These are phyloP conservation scores for Calonectria fujianensis DNA, from an alignment of 2,329 filamentous ascomycete species.

Conservation along the genomic window DNA sequence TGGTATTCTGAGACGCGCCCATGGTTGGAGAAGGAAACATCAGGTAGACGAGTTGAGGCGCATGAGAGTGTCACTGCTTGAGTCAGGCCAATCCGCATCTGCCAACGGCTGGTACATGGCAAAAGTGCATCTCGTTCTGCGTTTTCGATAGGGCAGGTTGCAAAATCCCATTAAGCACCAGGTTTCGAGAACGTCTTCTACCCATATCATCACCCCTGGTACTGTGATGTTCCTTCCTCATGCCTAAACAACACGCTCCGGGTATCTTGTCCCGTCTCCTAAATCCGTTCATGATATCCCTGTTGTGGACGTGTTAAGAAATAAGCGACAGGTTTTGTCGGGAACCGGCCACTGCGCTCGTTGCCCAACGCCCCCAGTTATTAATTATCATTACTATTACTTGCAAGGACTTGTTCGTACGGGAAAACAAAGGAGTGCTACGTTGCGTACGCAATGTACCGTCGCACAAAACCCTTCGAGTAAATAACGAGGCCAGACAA, in stretches of 20 bases:
- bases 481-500: conserved; percentile 20
- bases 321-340: not conserved
- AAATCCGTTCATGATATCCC: conserved; percentile 8
- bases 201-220: not conserved
- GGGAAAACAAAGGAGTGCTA: conserved; percentile 19
- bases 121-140: not conserved
- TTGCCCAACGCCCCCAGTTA: not conserved
- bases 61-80: not conserved
- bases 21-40: conserved; percentile 7
- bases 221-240: not conserved
- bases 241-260: not conserved
- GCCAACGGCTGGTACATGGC: not conserved
- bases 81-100: conserved; percentile 3
- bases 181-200: not conserved
- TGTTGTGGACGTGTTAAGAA: not conserved
- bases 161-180: not conserved
- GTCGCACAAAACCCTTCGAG: conserved; percentile 32
- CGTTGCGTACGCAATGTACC: conserved; percentile 19
- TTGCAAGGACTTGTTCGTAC: conserved; percentile 1
- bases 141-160: not conserved
- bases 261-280: not conserved
- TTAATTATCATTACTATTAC: conserved; percentile 2
- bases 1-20: not conserved
- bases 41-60: conserved; percentile 1
- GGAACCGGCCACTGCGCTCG: not conserved